Evolutionary conservation across 1,284 basidiomycete species (phyloP), one percentile per base, ranked within the genome.

Genomic region (Fomitopsis palustris): DNA sequence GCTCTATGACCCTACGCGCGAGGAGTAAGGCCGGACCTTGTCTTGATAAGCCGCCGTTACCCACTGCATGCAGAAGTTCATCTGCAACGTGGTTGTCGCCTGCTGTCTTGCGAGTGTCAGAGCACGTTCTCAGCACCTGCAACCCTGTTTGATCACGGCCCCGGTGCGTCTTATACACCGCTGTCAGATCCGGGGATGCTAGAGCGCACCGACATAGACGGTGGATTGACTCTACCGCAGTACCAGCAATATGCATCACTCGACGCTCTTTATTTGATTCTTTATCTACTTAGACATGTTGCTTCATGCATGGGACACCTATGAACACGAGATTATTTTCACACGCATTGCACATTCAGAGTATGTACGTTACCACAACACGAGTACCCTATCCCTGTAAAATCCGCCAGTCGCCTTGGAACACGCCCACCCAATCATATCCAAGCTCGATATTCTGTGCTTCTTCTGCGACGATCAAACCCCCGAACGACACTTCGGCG

Each of bases 391-490:
- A 21, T 31, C n/a, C 19, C 19, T 52, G 37, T 38, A 54, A 19
- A n/a, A 54, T 23, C 21, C 70, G 62, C 72, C 71, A 74, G 25
- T 71, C 67, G 29, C 66, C 67, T n/a, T 63, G 54, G 6, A 68
- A 33, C 10, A 73, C 65, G 37, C 69, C 69, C 9, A 47, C 43
- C 70, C 70, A 74, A 23, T 63, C 54, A 52, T 62, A 69, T 6
- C 53, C 61, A 59, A 70, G 67, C 57, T 72, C 68, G 5, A 61
- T 64, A 17, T 39, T 29, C 2, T 52, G 62, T 14, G 27, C 56
- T 17, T 65, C 69, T 5, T 66, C 68, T 12, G 61, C 53, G 4
- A 58, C 64, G 8, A 61, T 61, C 6, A 55, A 23, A 4, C 63
- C 64, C 14, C 66, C 70, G 49, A 72, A 73, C 0, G 67, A 68